phyloP scores from a whole-genome alignment of 2,329 filamentous ascomycete species.

The Raffaelea ambrosiae region DNA sequence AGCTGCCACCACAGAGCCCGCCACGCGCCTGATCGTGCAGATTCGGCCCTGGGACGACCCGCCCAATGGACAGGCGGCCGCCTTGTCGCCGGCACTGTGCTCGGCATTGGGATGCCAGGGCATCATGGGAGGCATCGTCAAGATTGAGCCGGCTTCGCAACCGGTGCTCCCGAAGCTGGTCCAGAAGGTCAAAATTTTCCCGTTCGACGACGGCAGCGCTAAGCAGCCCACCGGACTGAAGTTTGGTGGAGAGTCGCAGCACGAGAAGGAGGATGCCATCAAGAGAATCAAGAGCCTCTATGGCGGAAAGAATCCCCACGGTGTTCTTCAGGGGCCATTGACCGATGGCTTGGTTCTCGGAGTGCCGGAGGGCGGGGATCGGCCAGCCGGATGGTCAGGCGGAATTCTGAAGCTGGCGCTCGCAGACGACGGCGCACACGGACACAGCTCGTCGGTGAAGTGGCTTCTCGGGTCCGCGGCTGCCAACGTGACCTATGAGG shows the following conservation, averaged over 20 bases:
- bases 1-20: constrained; percentile 45
- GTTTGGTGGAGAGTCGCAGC: constrained; percentile 79
- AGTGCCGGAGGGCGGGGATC: constrained; percentile 42
- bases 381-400: constrained; percentile 59
- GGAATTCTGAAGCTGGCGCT: constrained; percentile 70
- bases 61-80: constrained; percentile 70
- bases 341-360: constrained; percentile 81
- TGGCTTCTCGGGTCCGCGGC: constrained; percentile 73
- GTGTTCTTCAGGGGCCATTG: constrained; percentile 72
- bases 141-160: constrained; percentile 72
- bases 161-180: constrained; percentile 48
- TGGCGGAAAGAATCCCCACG: constrained; percentile 44
- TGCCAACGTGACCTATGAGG: constrained; percentile 61
- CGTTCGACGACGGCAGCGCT: constrained; percentile 55
- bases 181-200: constrained; percentile 65
- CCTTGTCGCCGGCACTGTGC: constrained; percentile 71
- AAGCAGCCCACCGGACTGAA: constrained; percentile 52
- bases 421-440: constrained; percentile 10
- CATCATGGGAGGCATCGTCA: constrained; percentile 78
- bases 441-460: constrained; percentile 22
- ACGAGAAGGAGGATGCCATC: constrained; percentile 68
- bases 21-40: constrained; percentile 65
- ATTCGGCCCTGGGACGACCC: constrained; percentile 77
- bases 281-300: constrained; percentile 68
- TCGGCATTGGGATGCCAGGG: constrained; percentile 61